Evolutionary conservation across 257 asterid genomes (phyloP).

Genomic region (Ilex aquifolium): DNA sequence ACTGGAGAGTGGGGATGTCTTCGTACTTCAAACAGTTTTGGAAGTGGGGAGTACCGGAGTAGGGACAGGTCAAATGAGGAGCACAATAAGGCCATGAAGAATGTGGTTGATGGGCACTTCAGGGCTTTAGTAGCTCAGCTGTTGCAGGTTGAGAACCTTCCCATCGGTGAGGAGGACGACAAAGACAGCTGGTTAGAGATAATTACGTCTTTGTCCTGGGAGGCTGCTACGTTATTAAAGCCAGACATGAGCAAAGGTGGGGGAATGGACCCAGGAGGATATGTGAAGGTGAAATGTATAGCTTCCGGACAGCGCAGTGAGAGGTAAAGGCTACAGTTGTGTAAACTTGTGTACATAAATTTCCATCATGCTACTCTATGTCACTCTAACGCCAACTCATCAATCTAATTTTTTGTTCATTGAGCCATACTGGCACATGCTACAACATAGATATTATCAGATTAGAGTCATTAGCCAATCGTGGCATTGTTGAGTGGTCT

Average conservation of each 20-base stretch:
- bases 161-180: constrained; percentile 60
- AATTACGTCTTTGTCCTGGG: constrained; percentile 86
- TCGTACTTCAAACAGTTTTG: constrained; percentile 64
- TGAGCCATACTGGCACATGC: not conserved
- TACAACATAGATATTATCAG: not conserved
- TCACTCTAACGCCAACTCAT: not conserved
- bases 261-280: constrained; percentile 96
- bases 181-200: constrained; percentile 90
- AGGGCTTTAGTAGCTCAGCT: constrained; percentile 94
- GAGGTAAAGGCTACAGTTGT: constrained; percentile 43
- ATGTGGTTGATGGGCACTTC: constrained; percentile 87
- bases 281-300: constrained; percentile 87
- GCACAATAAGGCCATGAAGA: constrained; percentile 71
- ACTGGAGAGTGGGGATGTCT: constrained; percentile 84
- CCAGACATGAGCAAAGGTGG: constrained; percentile 93
- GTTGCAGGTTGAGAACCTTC: constrained; percentile 86
- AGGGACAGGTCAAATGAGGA: constrained; percentile 88
- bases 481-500: no score
- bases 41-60: constrained; percentile 69
- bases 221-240: constrained; percentile 84
- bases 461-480: no score
- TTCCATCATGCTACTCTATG: not conserved
- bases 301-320: constrained; percentile 87
- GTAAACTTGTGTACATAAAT: not conserved
- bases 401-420: no score